phyloP scores from a whole-genome alignment of 2,329 filamentous ascomycete species.

The Xylariaceae sp. region DNA sequence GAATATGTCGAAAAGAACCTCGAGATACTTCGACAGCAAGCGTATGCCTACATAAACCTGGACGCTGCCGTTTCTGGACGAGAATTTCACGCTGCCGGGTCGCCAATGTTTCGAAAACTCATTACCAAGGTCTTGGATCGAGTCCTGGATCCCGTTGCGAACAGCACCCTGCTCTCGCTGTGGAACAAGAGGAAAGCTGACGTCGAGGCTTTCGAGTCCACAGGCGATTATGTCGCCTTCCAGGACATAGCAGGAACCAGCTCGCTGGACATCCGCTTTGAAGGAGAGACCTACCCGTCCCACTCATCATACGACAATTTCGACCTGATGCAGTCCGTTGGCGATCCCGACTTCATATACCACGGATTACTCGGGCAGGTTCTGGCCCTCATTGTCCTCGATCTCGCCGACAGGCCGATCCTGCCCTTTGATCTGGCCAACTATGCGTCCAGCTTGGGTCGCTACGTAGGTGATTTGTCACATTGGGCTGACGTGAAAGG shows the following conservation, averaged over 20 bases:
- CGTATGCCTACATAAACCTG: slow-evolving; percentile 85
- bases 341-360: slow-evolving; percentile 78
- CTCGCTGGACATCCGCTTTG: slow-evolving; percentile 78
- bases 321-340: slow-evolving; percentile 73
- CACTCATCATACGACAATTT: slow-evolving; percentile 88
- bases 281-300: slow-evolving; percentile 60
- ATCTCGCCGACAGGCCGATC: slow-evolving; percentile 75
- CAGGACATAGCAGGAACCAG: slow-evolving; percentile 87
- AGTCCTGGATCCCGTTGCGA: slow-evolving; percentile 64
- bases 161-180: slow-evolving; percentile 65
- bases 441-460: slow-evolving; percentile 61
- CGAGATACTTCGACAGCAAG: slow-evolving; percentile 65
- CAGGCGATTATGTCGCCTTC: slow-evolving; percentile 83
- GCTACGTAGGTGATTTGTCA: slow-evolving; percentile 62
- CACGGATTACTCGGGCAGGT: slow-evolving; percentile 76
- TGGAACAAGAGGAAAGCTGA: slow-evolving; percentile 63
- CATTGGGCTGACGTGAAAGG: slow-evolving; percentile 56
- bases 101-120: slow-evolving; percentile 70
- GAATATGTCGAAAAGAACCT: slow-evolving; percentile 88
- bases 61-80: slow-evolving; percentile 73
- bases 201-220: slow-evolving; percentile 65
- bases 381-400: slow-evolving; percentile 74
- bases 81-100: slow-evolving; percentile 71
- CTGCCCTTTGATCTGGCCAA: slow-evolving; percentile 73
- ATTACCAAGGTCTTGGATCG: slow-evolving; percentile 69